A percentile compares a stretch with the other conserved stretches of the same genome.
These are phyloP conservation scores for Coprinellus aureogranulatus DNA, from an alignment of 768 basidiomycete genomes.

Conservation along the genomic window DNA sequence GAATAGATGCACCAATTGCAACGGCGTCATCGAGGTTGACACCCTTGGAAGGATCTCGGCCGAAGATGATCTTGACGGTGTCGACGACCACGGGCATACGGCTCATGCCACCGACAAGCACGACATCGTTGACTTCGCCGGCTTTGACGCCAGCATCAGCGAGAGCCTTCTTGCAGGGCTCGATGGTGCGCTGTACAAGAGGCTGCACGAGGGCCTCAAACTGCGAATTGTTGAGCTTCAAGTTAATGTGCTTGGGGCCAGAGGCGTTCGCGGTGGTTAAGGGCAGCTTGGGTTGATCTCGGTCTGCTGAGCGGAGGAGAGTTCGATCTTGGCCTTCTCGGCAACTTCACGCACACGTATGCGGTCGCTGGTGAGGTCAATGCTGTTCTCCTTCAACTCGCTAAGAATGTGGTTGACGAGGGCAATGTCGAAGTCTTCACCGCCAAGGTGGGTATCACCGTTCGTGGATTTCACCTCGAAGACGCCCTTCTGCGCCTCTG, in stretches of 20 bases:
- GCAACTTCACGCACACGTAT: conserved; percentile 91
- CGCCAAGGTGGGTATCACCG: conserved; percentile 97
- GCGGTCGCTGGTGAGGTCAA: too few relatives aligned
- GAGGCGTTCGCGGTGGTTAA: conserved; percentile 96
- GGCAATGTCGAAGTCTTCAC: conserved; percentile 97
- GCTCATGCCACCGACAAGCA: conserved; percentile 97
- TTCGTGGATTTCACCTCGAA: conserved; percentile 99
- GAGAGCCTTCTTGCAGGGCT: conserved; percentile 92
- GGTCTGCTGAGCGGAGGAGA: conserved; percentile 92
- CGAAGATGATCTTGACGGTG: conserved; percentile 97
- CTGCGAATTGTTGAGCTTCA: conserved; percentile 81
- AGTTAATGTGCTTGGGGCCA: conserved; percentile 97
- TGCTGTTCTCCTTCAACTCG: conserved; percentile 68
- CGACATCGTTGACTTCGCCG: conserved; percentile 97
- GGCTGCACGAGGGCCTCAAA: conserved; percentile 84
- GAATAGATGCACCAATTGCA: conserved; percentile 96
- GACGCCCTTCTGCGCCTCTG: conserved; percentile 99
- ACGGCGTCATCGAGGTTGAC: conserved; percentile 99
- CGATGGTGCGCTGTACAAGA: conserved; percentile 85
- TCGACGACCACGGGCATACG: conserved; percentile 97
- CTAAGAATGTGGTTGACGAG: conserved; percentile 93
- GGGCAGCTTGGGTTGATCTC: conserved; percentile 96
- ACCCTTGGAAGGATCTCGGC: conserved; percentile 97
- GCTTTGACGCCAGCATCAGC: conserved; percentile 94
- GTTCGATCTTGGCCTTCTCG: conserved; percentile 98